Conservation (phyloP, 2,329 filamentous ascomycete species). For the Penicillium sp. region DNA sequence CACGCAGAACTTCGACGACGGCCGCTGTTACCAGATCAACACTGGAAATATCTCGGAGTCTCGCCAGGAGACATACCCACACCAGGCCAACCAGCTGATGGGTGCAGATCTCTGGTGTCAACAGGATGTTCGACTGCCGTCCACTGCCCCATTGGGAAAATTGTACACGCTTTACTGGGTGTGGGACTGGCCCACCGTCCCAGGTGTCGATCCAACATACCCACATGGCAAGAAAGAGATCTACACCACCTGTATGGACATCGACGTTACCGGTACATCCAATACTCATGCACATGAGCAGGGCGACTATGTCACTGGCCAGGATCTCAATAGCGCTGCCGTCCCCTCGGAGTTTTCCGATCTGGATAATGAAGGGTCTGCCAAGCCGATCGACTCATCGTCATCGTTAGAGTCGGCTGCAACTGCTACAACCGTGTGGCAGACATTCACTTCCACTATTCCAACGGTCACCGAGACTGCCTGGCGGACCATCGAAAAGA, state of each 20-base stretch:
- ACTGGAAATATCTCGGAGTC: slow-evolving; percentile 54
- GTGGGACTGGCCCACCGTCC: slow-evolving; percentile 82
- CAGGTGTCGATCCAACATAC: slow-evolving; percentile 33
- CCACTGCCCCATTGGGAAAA: slow-evolving; percentile 59
- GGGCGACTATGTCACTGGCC: slow-evolving; percentile 29
- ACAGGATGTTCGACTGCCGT: slow-evolving; percentile 72
- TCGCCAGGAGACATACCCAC: slow-evolving; percentile 59
- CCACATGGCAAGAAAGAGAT: slow-evolving; percentile 47
- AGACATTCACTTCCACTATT: neutral
- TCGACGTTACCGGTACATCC: slow-evolving; percentile 39
- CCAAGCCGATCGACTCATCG: neutral
- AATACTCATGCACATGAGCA: slow-evolving; percentile 11
- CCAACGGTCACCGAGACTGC: slow-evolving; percentile 23
- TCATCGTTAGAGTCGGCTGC: too few relatives aligned
- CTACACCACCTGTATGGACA: slow-evolving; percentile 52
- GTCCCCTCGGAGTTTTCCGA: slow-evolving; percentile 40
- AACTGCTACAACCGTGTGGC: neutral
- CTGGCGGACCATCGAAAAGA: slow-evolving; percentile 25
- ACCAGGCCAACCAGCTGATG: slow-evolving; percentile 51
- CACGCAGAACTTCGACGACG: slow-evolving; percentile 82
- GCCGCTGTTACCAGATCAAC: slow-evolving; percentile 82
- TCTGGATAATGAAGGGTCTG: slow-evolving; percentile 15
- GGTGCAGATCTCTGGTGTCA: slow-evolving; percentile 73
- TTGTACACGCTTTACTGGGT: slow-evolving; percentile 89
- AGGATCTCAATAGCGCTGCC: slow-evolving; percentile 40